A percentile compares a stretch with the other conserved stretches of the same genome.
These are phyloP conservation scores for Rhodotorula kratochvilovae DNA, from an alignment of 768 basidiomycete genomes.

Conservation along the genomic window DNA sequence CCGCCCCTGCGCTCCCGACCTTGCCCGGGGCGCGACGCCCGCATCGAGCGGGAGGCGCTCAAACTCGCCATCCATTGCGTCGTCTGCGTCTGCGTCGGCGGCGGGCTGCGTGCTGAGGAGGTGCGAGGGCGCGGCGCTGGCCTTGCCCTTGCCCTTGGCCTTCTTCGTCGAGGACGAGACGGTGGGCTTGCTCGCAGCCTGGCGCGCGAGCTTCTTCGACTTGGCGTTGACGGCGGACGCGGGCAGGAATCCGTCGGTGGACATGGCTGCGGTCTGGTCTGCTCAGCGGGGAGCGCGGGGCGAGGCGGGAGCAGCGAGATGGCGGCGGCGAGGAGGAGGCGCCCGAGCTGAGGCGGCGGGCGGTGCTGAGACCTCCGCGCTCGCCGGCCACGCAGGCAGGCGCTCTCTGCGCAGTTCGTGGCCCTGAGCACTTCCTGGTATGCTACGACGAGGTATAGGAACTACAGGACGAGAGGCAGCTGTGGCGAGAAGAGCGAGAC, in stretches of 20 bases:
- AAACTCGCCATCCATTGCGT: slow-evolving; percentile 21
- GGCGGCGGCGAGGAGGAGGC: too few relatives aligned
- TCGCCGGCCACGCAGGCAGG: too few relatives aligned
- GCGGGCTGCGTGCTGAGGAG: slow-evolving; percentile 34
- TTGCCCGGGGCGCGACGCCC: slow-evolving; percentile 13
- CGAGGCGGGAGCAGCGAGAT: not conserved
- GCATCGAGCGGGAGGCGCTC: slow-evolving; percentile 35
- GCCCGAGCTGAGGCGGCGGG: too few relatives aligned
- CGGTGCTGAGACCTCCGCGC: too few relatives aligned
- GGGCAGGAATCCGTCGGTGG: slow-evolving; percentile 32
- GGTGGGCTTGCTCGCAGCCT: not conserved
- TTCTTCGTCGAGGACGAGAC: slow-evolving; percentile 5
- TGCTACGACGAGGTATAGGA: too few relatives aligned
- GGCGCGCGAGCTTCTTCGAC: slow-evolving; percentile 19
- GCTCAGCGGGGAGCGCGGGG: not conserved
- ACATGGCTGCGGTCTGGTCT: not conserved
- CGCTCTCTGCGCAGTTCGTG: too few relatives aligned
- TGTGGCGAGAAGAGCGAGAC: too few relatives aligned
- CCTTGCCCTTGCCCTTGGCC: slow-evolving; percentile 33
- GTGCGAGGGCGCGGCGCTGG: slow-evolving; percentile 2
- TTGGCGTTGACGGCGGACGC: slow-evolving; percentile 25
- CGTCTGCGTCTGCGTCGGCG: not conserved
- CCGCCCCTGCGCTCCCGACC: not conserved
- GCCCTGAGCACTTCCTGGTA: too few relatives aligned
- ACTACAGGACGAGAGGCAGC: too few relatives aligned